Conservation (phyloP, 78 protist genomes). For the Dictyostelium firmibasis region DNA sequence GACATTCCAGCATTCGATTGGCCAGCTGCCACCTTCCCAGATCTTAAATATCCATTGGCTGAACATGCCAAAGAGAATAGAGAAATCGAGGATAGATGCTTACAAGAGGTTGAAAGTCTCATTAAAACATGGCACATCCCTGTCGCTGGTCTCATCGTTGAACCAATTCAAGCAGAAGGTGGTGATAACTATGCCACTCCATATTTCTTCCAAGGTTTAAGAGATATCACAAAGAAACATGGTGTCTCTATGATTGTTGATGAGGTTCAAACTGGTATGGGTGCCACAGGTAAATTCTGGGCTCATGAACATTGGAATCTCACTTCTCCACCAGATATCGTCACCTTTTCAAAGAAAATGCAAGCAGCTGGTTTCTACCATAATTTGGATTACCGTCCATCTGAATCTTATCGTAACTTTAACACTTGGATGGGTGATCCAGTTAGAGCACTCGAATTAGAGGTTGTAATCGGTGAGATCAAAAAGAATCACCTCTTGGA, state of each 20-base stretch:
- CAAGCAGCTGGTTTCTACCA: constrained; percentile 87
- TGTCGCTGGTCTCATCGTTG: constrained; percentile 86
- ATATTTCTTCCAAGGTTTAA: constrained; percentile 82
- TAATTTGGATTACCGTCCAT: constrained; percentile 75
- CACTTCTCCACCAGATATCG: constrained; percentile 89
- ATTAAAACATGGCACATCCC: constrained; percentile 66
- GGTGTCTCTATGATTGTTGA: constrained; percentile 86
- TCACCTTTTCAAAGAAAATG: constrained; percentile 90
- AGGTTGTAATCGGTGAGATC: constrained; percentile 57
- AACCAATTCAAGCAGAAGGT: constrained; percentile 92
- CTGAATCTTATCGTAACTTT: constrained; percentile 81
- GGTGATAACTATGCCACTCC: constrained; percentile 86
- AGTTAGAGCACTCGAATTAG: constrained; percentile 76
- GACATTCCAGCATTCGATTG: constrained; percentile 91
- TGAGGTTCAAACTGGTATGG: constrained; percentile 91
- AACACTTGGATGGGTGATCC: constrained; percentile 93
- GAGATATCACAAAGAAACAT: constrained; percentile 67
- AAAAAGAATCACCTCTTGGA: constrained; percentile 76
- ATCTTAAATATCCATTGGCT: constrained; percentile 87
- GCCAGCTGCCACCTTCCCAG: constrained; percentile 88
- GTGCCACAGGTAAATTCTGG: constrained; percentile 90
- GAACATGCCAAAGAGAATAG: constrained; percentile 62
- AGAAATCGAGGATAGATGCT: constrained; percentile 84
- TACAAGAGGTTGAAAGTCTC: constrained; percentile 77
- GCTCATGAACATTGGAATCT: constrained; percentile 89